Evolutionary conservation across 2,329 filamentous ascomycete species (phyloP), one percentile per base, ranked within the genome.

Genomic region (Samsoniella hepiali): DNA sequence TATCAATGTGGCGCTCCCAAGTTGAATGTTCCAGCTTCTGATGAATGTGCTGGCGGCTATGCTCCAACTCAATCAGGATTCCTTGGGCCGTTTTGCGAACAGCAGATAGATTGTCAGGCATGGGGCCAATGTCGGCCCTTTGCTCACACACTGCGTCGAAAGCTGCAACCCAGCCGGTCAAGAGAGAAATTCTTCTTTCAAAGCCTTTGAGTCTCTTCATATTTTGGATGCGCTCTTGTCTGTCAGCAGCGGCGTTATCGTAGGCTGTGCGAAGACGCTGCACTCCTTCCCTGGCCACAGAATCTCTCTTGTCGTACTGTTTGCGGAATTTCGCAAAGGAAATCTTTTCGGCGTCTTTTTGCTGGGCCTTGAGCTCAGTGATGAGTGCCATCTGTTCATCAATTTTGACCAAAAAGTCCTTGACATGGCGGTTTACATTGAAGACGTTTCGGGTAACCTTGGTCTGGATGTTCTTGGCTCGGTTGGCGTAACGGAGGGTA

Each of bases 371-470:
- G 62, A 99, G 85, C 74, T 98, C 93, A 69, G 96, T 97, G 75
- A 99, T 99, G 72, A 97, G 78, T n/a, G 88, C 89, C 84, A 97
- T 93, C 75, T 99, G 94, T 78, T 99, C 95, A 73, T 99, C 94
- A 71, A 99, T 99, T 83, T 98, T 98, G 81, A 97, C 95, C 74
- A 99, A 79, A 78, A 97, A 99, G 77, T 99, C 95, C 80, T 99
- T 99, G 72, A 99, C 95, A 77, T 99, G 95, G 66, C 95, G 90
- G 75, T 99, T 97, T 67, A 99, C 95, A 75, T 99, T 99, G 80
- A 96, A 99, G 31, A 98, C 93, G 73, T 99, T 99, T 71, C 93
- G 88, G n/a, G 95, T 97, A 63, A 97, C 93, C 82, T 99, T 99
- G 64, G 95, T 99, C 79, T 98, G 96, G 73, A 99, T 99, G 72